Evolutionary conservation across 2,329 filamentous ascomycete genomes (phyloP), one percentile per base, ranked within the genome.

Genomic region (Scedosporium boydii): DNA sequence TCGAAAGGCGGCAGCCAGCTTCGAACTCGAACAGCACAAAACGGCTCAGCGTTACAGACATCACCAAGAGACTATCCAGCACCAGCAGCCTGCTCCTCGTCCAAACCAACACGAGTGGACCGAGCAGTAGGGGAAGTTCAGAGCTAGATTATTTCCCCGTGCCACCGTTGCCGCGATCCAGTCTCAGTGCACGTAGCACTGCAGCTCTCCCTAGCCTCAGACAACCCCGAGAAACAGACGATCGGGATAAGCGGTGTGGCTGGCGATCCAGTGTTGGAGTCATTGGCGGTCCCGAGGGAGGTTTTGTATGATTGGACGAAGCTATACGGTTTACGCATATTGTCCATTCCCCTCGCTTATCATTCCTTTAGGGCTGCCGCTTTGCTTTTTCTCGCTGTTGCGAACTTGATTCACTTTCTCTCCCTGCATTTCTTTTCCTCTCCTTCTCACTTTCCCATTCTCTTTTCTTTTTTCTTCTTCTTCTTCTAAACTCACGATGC

Each of bases 21-120:
- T 38, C 34, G 34, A 27, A 75, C 48, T 81, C 80, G 10, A 61
- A 53, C 59, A 84, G 80, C 69, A 74, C 75, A 57, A 86, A 86
- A 74, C 78, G 82, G 64, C 77, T 85, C 62, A 85, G 82, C 73
- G 85, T 87, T 66, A 82, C 78, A 67, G 84, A 87, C 61, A 84
- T 86, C 65, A 81, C 82, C 57, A 84, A 82, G 70, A 76, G 82
- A 65, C 71, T 87, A 61, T 86, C 82, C 67, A 85, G 81, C 70
- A 85, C 82, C 60, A 85, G 82, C 69, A 85, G 80, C 70, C 73
- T 85, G 69, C 75, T 87, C 61, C 75, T 86, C 56, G 77, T 85
- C 62, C 82, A 86, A 74, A 82, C 82, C 64, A 85, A 85, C 69
- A 75, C 76, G 64, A 61, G 51, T 23, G 53, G 61, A 68, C 73